phyloP scores from a whole-genome alignment of 768 basidiomycete genomes.

The Tulasnella sp. region DNA sequence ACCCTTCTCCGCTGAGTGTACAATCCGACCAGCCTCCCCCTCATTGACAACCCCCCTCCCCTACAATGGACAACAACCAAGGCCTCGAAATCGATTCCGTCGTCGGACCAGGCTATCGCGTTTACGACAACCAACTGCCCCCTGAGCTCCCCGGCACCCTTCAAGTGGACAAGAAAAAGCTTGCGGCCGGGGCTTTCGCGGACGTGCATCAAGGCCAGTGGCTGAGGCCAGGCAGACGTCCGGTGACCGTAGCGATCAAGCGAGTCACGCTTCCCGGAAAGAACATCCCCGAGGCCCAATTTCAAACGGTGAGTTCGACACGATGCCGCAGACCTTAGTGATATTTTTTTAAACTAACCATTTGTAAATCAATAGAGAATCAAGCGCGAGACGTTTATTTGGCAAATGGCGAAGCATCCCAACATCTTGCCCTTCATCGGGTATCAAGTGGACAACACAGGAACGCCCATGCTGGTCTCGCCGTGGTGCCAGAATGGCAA shows the following conservation, averaged over 20 bases:
- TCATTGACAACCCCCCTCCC: too few relatives aligned
- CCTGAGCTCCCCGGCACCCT: not conserved
- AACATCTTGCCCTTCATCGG: not conserved
- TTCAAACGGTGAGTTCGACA: not conserved
- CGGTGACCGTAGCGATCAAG: not conserved
- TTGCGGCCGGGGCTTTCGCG: not conserved
- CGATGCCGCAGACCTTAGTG: too few relatives aligned
- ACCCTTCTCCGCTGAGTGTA: too few relatives aligned
- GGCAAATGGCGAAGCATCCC: not conserved
- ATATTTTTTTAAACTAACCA: not conserved
- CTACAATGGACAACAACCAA: too few relatives aligned
- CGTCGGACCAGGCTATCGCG: not conserved
- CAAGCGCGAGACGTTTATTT: not conserved
- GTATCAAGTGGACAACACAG: not conserved
- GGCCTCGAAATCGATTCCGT: not conserved
- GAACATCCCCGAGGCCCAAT: not conserved
- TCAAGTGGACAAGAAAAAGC: not conserved
- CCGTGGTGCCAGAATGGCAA: not conserved
- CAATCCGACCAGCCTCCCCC: too few relatives aligned
- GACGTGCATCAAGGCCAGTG: not conserved
- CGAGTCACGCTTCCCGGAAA: not conserved
- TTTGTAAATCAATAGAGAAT: not conserved
- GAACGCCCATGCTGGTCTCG: not conserved
- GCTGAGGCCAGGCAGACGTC: not conserved
- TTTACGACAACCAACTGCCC: not conserved